Evolutionary conservation across 352 stramenopile genomes (phyloP).

Genomic region (Phytopythium sindhum): DNA sequence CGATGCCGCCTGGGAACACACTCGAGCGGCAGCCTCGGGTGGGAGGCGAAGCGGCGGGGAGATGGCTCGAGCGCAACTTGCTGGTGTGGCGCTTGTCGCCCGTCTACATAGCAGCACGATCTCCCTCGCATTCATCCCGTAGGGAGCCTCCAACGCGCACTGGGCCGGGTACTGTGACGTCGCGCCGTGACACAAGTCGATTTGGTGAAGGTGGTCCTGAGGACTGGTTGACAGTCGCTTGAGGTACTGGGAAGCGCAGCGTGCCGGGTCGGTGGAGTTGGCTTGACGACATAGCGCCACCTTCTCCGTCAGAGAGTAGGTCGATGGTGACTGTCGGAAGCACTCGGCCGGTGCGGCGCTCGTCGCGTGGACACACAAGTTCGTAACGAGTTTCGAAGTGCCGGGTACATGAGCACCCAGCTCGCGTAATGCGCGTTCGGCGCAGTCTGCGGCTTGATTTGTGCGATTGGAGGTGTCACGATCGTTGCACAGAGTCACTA

Average conservation of each 20-base stretch:
- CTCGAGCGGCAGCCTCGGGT: conserved; percentile 24
- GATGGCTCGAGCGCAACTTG: conserved; percentile 33
- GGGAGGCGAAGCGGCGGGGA: conserved; percentile 23
- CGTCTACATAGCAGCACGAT: conserved; percentile 36
- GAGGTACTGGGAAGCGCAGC: conserved; percentile 24
- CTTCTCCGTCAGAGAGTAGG: conserved; percentile 36
- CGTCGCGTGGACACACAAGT: conserved; percentile 25
- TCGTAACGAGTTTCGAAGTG: conserved; percentile 5
- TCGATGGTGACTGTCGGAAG: conserved; percentile 25
- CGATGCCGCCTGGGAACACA: conserved; percentile 29
- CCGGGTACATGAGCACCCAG: background rate
- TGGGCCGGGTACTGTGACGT: conserved; percentile 18
- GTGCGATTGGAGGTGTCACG: background rate
- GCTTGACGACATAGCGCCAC: conserved; percentile 34
- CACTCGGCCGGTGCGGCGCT: conserved; percentile 32
- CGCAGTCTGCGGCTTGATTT: conserved; percentile 15
- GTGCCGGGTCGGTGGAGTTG: conserved; percentile 26
- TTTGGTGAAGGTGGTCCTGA: conserved; percentile 12
- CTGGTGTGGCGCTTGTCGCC: conserved; percentile 25
- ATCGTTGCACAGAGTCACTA: conserved; percentile 10
- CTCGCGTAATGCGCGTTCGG: conserved; percentile 6
- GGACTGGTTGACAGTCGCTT: conserved; percentile 14
- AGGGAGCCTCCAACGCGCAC: conserved; percentile 37
- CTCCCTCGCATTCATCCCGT: conserved; percentile 31
- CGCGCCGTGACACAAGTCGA: conserved; percentile 32